Percentiles rank a stretch among this genome's conserved stretches.
Evolutionary conservation across 805 yeast species (phyloP).

Genomic region (Sungouiozyma ichnusensis): DNA sequence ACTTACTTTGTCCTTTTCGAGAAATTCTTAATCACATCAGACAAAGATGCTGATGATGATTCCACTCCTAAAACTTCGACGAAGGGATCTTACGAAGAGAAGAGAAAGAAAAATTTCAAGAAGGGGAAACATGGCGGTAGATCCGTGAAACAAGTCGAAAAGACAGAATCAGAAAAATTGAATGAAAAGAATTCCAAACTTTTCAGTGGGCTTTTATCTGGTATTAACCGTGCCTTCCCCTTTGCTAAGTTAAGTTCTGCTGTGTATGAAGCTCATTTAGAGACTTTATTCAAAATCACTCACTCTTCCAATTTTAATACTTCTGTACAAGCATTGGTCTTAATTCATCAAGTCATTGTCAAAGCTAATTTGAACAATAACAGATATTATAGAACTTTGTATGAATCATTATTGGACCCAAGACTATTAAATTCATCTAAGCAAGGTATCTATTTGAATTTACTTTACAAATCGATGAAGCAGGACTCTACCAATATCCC

Average conservation of each 20-base stretch:
- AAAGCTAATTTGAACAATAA: conserved; percentile 47
- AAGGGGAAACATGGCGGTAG: conserved; percentile 84
- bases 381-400: conserved; percentile 77
- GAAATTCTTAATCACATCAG: conserved; percentile 63
- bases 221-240: conserved; percentile 93
- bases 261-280: conserved; percentile 63
- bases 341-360: conserved; percentile 69
- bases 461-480: conserved; percentile 74
- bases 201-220: conserved; percentile 85
- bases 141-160: conserved; percentile 49
- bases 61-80: conserved; percentile 23
- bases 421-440: conserved; percentile 80
- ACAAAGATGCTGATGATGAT: conserved; percentile 35
- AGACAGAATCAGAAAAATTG: conserved; percentile 49
- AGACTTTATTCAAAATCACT: conserved; percentile 79
- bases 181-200: conserved; percentile 79
- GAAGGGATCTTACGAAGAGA: conserved; percentile 38
- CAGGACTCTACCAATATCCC: conserved; percentile 46
- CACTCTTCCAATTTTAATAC: conserved; percentile 93
- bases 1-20: conserved; percentile 84
- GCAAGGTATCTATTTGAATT: conserved; percentile 82
- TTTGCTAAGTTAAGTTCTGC: conserved; percentile 67
- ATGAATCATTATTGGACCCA: conserved; percentile 80
- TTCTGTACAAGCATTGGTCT: conserved; percentile 80
- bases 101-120: conserved; percentile 66